Conservation (phyloP, 345 rosid species). For the Geranium brycei region DNA sequence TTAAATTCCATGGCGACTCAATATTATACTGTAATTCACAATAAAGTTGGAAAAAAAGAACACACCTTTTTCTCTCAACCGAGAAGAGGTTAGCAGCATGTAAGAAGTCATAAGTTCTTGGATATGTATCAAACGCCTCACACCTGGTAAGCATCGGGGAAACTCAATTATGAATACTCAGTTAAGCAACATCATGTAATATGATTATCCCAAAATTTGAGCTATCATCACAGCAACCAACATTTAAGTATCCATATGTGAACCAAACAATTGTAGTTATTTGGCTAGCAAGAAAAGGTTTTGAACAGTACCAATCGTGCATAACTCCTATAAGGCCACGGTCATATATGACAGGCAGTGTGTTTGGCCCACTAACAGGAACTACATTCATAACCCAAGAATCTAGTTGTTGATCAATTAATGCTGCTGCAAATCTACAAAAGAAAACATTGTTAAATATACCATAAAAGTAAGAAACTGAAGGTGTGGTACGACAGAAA, state of each 20-base stretch:
- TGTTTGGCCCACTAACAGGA: constrained; percentile 82
- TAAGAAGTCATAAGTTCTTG: constrained; percentile 81
- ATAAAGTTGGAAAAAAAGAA: too few species aligned
- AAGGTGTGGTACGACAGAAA: background rate
- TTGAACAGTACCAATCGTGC: constrained; percentile 79
- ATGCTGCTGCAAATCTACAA: constrained; percentile 81
- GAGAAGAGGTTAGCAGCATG: constrained; percentile 89
- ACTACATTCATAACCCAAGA: constrained; percentile 89
- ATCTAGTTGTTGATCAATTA: constrained; percentile 55
- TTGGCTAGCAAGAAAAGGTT: background rate
- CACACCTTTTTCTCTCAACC: constrained; percentile 72
- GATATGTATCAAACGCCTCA: constrained; percentile 91
- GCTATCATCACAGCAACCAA: too few species aligned
- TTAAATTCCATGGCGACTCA: too few species aligned
- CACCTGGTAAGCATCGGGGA: constrained; percentile 42
- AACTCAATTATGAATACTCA: background rate
- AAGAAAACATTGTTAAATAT: constrained; percentile 7
- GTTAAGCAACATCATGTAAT: background rate
- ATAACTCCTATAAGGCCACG: constrained; percentile 88
- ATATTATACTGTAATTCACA: too few species aligned
- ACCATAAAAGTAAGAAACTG: constrained; percentile 7
- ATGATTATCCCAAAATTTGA: too few species aligned
- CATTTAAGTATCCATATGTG: too few species aligned
- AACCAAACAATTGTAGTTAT: too few species aligned
- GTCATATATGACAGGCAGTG: constrained; percentile 88